phyloP scores from a whole-genome alignment of 1,139 yeast species.

The Protomyces inouyei region DNA sequence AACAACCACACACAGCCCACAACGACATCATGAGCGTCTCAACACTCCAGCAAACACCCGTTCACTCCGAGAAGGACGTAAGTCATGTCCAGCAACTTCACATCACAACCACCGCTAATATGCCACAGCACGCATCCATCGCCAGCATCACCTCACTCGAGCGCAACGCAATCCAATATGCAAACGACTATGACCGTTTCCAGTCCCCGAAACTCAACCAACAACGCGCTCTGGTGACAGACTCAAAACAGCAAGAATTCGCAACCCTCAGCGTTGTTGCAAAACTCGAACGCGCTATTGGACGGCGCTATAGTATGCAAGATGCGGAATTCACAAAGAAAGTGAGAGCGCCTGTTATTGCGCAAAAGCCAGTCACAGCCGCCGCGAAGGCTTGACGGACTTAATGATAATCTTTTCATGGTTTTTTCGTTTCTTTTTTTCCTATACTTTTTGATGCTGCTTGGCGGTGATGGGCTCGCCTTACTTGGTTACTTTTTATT shows the following conservation, averaged over 20 bases:
- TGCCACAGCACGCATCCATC: constrained; percentile 1
- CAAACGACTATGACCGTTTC: constrained; percentile 12
- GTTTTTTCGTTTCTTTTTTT: too few relatives aligned
- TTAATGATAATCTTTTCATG: too few relatives aligned
- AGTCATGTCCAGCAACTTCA: background rate
- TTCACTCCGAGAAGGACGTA: background rate
- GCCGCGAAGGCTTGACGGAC: too few relatives aligned
- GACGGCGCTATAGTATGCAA: constrained; percentile 16
- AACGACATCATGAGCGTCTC: background rate
- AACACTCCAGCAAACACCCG: background rate
- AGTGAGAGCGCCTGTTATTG: background rate
- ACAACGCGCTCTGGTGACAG: constrained; percentile 7
- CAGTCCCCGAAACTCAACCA: constrained; percentile 1
- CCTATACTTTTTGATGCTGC: too few relatives aligned
- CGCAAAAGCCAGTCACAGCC: background rate
- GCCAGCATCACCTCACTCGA: constrained; percentile 13
- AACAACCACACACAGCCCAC: background rate
- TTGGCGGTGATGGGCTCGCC: too few relatives aligned
- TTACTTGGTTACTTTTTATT: too few relatives aligned
- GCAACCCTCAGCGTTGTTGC: constrained; percentile 22
- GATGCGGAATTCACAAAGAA: constrained; percentile 21
- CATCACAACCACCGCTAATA: too few relatives aligned
- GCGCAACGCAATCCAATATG: constrained; percentile 16
- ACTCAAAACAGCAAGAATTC: constrained; percentile 6
- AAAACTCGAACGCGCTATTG: constrained; percentile 18